phyloP scores from a whole-genome alignment of 2,329 filamentous ascomycete species.

The Alternaria metachromatica region DNA sequence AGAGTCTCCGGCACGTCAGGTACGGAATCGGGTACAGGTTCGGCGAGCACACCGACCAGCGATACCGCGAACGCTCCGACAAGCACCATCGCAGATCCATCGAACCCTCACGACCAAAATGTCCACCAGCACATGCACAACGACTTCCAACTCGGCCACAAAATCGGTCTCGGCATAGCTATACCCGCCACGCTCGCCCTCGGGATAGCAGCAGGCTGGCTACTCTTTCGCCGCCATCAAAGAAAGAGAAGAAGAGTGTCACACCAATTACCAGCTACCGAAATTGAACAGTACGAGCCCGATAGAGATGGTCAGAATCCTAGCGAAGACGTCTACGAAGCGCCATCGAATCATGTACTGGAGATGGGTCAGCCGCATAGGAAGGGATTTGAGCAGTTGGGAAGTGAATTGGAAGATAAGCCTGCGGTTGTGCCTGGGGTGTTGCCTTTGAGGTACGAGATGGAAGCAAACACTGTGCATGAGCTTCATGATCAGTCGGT shows the following conservation, averaged over 20 bases:
- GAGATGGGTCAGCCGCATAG: background rate
- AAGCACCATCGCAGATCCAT: background rate
- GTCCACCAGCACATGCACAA: background rate
- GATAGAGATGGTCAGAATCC: background rate
- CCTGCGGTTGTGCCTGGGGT: background rate
- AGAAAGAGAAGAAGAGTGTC: background rate
- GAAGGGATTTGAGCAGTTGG: background rate
- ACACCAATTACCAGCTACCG: fast-evolving
- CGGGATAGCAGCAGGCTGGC: background rate
- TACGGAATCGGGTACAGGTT: background rate
- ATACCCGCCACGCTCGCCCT: background rate
- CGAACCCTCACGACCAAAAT: background rate
- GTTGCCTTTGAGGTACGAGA: background rate
- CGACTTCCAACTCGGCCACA: background rate
- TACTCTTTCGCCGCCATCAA: background rate
- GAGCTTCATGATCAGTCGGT: background rate
- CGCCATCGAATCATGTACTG: background rate
- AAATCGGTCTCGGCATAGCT: background rate
- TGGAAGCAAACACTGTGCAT: fast-evolving
- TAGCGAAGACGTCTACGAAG: background rate
- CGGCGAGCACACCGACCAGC: background rate
- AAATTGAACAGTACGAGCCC: background rate
- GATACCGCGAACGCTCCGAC: background rate
- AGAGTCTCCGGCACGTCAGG: background rate
- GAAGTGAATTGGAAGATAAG: background rate